These are phyloP conservation scores for Pythium aphanidermatum DNA, from an alignment of 352 stramenopile genomes.

Conservation along the genomic window DNA sequence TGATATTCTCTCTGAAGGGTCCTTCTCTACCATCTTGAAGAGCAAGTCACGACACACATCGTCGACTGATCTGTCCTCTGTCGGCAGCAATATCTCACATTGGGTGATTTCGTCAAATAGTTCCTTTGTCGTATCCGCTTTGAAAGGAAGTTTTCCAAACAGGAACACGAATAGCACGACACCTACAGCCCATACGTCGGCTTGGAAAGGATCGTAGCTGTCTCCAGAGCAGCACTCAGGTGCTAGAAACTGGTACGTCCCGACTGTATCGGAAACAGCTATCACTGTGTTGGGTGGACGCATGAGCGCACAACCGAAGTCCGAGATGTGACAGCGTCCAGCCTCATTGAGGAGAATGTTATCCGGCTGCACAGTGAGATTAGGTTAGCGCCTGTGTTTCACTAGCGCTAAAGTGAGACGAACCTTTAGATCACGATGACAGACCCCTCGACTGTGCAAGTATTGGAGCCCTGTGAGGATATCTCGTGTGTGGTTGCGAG, in stretches of 20 bases:
- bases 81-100: conserved; percentile 33
- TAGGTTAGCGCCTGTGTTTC: too few species aligned
- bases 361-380: too few species aligned
- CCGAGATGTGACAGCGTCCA: conserved; percentile 74
- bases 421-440: conserved; percentile 89
- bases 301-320: conserved; percentile 82
- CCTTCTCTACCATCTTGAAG: conserved; percentile 37
- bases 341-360: conserved; percentile 84
- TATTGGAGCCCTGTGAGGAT: conserved; percentile 80
- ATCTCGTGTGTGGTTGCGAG: conserved; percentile 56
- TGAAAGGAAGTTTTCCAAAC: conserved; percentile 77
- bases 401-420: too few species aligned
- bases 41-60: conserved; percentile 43
- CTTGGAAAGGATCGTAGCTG: conserved; percentile 75
- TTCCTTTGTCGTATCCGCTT: conserved; percentile 57
- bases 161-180: conserved; percentile 85
- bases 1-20: conserved; percentile 45
- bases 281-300: not conserved
- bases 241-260: conserved; percentile 88
- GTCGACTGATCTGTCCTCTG: conserved; percentile 13
- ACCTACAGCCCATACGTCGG: conserved; percentile 83
- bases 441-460: conserved; percentile 64
- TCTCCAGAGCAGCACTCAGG: conserved; percentile 86
- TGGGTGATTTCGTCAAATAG: conserved; percentile 74
- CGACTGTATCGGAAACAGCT: conserved; percentile 71